A percentile compares a stretch with the other conserved stretches of the same genome.
Evolutionary conservation across 495 filamentous ascomycete genomes (phyloP).

Genomic region (Penicillium tannophilum): DNA sequence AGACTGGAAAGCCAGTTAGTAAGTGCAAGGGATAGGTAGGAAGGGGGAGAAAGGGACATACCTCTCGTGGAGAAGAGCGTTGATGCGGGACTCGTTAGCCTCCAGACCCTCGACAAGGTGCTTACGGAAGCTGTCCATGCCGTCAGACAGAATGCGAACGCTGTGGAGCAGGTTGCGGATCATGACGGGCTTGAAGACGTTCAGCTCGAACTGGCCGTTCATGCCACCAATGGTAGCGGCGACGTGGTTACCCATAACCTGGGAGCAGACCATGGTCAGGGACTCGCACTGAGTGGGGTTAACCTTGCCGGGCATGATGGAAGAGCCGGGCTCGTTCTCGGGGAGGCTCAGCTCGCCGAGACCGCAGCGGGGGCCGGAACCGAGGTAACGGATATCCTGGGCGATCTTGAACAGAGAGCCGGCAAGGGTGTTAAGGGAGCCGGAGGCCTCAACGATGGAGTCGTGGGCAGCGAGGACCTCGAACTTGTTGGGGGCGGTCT

Average conservation of each 20-base stretch:
- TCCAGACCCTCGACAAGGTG: constrained; percentile 86
- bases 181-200: constrained; percentile 97
- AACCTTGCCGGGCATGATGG: constrained; percentile 99
- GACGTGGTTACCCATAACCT: constrained; percentile 97
- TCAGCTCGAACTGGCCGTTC: constrained; percentile 98
- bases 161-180: constrained; percentile 95
- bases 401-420: constrained; percentile 96
- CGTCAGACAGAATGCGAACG: constrained; percentile 80
- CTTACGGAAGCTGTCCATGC: constrained; percentile 92
- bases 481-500: constrained; percentile 98
- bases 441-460: constrained; percentile 90
- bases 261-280: constrained; percentile 94
- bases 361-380: constrained; percentile 93
- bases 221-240: constrained; percentile 90
- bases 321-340: constrained; percentile 96
- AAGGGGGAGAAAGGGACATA: constrained; percentile 31
- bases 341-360: constrained; percentile 89
- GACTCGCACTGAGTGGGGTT: constrained; percentile 99
- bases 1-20: constrained; percentile 59
- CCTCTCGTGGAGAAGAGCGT: constrained; percentile 84
- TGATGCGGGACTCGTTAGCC: constrained; percentile 91
- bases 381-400: constrained; percentile 95
- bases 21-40: constrained; percentile 10
- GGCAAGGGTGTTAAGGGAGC: constrained; percentile 91
- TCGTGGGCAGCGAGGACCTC: constrained; percentile 98